A percentile compares a stretch with the other conserved stretches of the same genome.
phyloP scores from a whole-genome alignment of 192 early-diverging fungal genomes.

The Backusella parvicylindrica region DNA sequence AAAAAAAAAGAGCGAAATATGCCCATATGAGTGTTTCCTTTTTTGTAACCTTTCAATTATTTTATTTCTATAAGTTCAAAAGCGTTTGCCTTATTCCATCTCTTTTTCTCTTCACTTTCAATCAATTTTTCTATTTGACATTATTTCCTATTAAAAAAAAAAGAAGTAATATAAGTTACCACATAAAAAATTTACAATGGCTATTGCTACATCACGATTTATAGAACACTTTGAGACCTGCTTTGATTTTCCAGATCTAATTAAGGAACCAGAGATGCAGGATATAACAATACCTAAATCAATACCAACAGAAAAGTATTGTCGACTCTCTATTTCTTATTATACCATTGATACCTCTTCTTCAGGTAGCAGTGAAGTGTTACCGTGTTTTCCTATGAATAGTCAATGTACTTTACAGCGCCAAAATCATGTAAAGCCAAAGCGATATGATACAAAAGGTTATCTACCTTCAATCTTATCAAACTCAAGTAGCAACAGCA shows the following conservation, averaged over 20 bases:
- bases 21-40: not conserved
- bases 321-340: not conserved
- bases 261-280: not conserved
- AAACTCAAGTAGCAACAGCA: not conserved
- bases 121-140: not conserved
- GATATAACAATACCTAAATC: not conserved
- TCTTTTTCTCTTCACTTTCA: not conserved
- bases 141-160: not conserved
- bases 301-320: not conserved
- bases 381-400: not conserved
- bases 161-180: not conserved
- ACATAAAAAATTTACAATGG: not conserved
- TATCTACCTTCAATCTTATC: not conserved
- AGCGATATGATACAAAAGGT: not conserved
- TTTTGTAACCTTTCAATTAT: not conserved
- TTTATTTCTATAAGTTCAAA: not conserved
- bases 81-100: not conserved
- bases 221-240: not conserved
- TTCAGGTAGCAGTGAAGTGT: not conserved
- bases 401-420: not conserved
- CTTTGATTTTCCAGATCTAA: not conserved
- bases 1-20: not conserved
- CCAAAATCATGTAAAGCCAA: not conserved
- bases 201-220: conserved; percentile 2
- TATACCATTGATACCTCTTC: not conserved